Evolutionary conservation across 208 protist species (phyloP).

Genomic region (Crithidia fasciculata): DNA sequence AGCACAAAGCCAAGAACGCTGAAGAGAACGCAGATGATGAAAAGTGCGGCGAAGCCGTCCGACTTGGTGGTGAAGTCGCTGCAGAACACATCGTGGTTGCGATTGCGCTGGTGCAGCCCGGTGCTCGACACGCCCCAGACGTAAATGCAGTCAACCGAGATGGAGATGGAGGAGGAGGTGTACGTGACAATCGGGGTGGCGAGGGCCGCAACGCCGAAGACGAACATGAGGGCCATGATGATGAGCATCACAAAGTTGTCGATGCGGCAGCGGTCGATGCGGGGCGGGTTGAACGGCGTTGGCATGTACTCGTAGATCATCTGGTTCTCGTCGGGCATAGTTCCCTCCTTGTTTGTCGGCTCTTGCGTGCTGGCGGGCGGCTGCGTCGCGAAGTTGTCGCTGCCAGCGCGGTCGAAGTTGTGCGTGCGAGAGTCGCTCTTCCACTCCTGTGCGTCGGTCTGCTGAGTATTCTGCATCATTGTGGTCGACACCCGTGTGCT

Average conservation of each 20-base stretch:
- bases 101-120: slow-evolving; percentile 12
- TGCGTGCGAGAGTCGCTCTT: slow-evolving; percentile 4
- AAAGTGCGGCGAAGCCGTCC: slow-evolving; percentile 22
- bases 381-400: not conserved
- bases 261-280: slow-evolving; percentile 36
- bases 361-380: not conserved
- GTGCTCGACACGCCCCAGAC: slow-evolving; percentile 6
- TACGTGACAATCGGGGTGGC: slow-evolving; percentile 24
- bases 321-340: not conserved
- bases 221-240: slow-evolving; percentile 22
- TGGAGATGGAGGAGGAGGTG: slow-evolving; percentile 9
- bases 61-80: slow-evolving; percentile 16
- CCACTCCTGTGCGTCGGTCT: slow-evolving; percentile 9
- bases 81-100: slow-evolving; percentile 32
- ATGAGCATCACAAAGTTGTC: slow-evolving; percentile 41
- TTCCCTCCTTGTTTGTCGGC: not conserved
- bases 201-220: slow-evolving; percentile 31
- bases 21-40: slow-evolving; percentile 26
- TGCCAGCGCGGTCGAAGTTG: not conserved
- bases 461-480: slow-evolving; percentile 5
- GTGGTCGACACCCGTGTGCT: not conserved
- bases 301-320: slow-evolving; percentile 38
- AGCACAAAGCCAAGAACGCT: slow-evolving; percentile 12
- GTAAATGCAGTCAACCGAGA: slow-evolving; percentile 15
- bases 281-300: slow-evolving; percentile 36